phyloP scores from a whole-genome alignment of 2,329 filamentous ascomycete genomes.

The Diaporthe citriasiana region DNA sequence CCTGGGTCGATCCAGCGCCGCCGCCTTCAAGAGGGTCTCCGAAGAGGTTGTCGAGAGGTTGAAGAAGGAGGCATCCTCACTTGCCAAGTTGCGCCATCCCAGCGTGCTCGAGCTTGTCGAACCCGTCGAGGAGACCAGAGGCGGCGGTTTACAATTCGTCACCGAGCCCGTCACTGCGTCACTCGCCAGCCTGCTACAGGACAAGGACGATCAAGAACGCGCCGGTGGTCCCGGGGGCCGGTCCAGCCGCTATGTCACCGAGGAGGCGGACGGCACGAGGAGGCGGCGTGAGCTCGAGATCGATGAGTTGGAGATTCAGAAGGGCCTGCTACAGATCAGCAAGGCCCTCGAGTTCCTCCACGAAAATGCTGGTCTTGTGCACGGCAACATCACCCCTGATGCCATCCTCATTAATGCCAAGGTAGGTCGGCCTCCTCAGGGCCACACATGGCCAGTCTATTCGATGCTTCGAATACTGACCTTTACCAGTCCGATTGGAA shows the following conservation, averaged over 20 bases:
- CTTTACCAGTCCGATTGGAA: constrained; percentile 90
- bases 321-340: constrained; percentile 91
- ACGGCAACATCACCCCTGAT: constrained; percentile 94
- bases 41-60: constrained; percentile 93
- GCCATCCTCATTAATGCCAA: constrained; percentile 95
- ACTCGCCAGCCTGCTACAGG: constrained; percentile 83
- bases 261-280: constrained; percentile 80
- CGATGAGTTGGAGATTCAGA: constrained; percentile 97
- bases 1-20: constrained; percentile 70
- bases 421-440: constrained; percentile 59
- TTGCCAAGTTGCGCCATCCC: constrained; percentile 90
- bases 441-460: not conserved
- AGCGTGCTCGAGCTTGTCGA: constrained; percentile 93
- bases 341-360: constrained; percentile 96
- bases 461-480: constrained; percentile 45
- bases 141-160: constrained; percentile 93
- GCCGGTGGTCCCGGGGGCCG: constrained; percentile 77
- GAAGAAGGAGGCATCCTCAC: constrained; percentile 90
- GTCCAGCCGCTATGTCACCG: constrained; percentile 83
- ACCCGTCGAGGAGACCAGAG: constrained; percentile 93
- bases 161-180: constrained; percentile 93
- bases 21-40: constrained; percentile 82
- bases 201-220: constrained; percentile 90
- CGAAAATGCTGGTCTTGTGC: constrained; percentile 92
- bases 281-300: constrained; percentile 88